Evolutionary conservation across 768 basidiomycete species (phyloP), one percentile per base, ranked within the genome.

Genomic region (Xerocomus spinulosus): DNA sequence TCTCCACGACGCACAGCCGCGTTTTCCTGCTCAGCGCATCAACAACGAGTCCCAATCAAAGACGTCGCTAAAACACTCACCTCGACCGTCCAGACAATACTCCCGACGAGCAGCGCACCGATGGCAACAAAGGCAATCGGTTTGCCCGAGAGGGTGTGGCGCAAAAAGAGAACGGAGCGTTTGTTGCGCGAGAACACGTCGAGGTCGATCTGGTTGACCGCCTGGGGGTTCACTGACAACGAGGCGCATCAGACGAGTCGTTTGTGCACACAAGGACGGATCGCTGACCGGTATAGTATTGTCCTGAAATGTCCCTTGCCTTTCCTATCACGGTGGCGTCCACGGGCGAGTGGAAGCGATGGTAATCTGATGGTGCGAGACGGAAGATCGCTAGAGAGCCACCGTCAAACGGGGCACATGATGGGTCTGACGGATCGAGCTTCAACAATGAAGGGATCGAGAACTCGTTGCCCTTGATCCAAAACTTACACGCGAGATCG

Each of bases 71-170:
- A n/a, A n/a, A n/a, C 2, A 14, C 66, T 40, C 42, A 63, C 64
- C 44, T 43, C 36, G 15, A 60, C 70, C 0, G 85, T 86, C 82
- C 83, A 87, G 2, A 46, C 68, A 57, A 92, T 85, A 43, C 79
- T 80, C 1, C 86, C 89, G 1, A 91, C 89, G 29, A 92, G 79
- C 68, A 92, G 75, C 8, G 89, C 89, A 3, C 89, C 90, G 49
- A 92, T 74, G 9, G 87, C 85, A 9, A 89, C 80, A 53, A 83
- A 81, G 0, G 79, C 87, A 14, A 90, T 68, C 12, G 73, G 73
- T 15, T 72, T 67, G 10, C 73, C 74, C 0, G 77, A 74, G 3
- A 47, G 55, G 2, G 51, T 47, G 53, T 81, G 80, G 44, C 72
- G 75, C 53, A 85, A 54, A 53, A 77, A 74, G 2, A 80, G 64